Conservation (phyloP, 2,329 filamentous ascomycete genomes). For the Aspergillus candidus region DNA sequence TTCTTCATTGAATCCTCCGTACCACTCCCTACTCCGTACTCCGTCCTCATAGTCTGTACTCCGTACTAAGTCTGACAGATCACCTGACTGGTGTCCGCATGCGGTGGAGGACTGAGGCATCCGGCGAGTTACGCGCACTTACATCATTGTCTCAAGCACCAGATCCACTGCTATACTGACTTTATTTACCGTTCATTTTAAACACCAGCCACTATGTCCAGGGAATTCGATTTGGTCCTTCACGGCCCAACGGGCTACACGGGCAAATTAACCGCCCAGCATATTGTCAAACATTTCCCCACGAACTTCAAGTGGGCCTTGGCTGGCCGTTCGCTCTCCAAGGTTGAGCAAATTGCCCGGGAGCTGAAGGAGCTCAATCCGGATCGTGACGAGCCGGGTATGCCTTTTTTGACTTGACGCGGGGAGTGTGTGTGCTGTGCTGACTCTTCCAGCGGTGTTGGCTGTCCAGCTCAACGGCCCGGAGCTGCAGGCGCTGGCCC, state of each 20-base stretch:
- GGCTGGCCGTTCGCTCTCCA: slow-evolving; percentile 71
- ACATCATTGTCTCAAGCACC: neutral
- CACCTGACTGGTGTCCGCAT: too few relatives aligned
- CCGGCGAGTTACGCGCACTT: too few relatives aligned
- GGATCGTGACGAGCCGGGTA: slow-evolving; percentile 66
- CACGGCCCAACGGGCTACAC: slow-evolving; percentile 76
- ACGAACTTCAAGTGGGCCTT: slow-evolving; percentile 82
- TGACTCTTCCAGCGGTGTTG: slow-evolving; percentile 35
- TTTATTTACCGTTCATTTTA: neutral
- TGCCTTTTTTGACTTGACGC: too few relatives aligned
- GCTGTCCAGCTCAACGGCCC: slow-evolving; percentile 43
- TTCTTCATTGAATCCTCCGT: too few relatives aligned
- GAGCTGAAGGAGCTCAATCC: slow-evolving; percentile 62
- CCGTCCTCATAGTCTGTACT: too few relatives aligned
- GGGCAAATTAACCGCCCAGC: slow-evolving; percentile 67
- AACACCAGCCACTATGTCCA: slow-evolving; percentile 8
- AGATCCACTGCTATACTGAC: neutral
- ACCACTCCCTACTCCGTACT: too few relatives aligned
- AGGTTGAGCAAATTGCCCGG: slow-evolving; percentile 63
- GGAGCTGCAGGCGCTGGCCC: slow-evolving; percentile 47
- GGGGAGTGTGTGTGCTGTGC: too few relatives aligned
- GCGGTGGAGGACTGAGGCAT: too few relatives aligned
- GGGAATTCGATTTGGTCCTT: slow-evolving; percentile 60
- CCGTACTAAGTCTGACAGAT: too few relatives aligned
- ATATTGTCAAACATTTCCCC: slow-evolving; percentile 64